phyloP scores from a whole-genome alignment of 805 yeast genomes.

The Ogataea corticis region DNA sequence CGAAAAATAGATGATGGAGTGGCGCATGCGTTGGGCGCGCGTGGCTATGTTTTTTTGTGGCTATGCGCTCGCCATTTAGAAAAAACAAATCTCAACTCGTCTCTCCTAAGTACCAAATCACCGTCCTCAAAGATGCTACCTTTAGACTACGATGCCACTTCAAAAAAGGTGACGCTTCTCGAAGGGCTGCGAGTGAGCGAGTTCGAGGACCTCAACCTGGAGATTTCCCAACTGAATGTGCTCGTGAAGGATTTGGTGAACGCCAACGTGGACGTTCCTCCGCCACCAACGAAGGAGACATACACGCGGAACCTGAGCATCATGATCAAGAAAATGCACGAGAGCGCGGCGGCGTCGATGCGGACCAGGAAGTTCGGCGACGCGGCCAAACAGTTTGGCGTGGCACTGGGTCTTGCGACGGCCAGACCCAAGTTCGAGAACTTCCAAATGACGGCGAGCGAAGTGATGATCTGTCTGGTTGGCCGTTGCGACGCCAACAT shows the following conservation, averaged over 20 bases:
- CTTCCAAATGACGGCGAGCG: constrained; percentile 71
- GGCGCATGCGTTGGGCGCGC: too few species aligned
- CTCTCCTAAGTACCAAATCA: neutral
- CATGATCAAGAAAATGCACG: constrained; percentile 65
- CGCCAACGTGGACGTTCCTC: constrained; percentile 50
- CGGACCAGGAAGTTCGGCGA: constrained; percentile 55
- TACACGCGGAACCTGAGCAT: constrained; percentile 56
- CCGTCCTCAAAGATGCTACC: constrained; percentile 24
- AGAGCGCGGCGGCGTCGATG: constrained; percentile 59
- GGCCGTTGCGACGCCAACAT: constrained; percentile 71
- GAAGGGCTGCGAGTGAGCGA: constrained; percentile 23
- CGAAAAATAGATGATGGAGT: too few species aligned
- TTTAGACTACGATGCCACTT: constrained; percentile 31
- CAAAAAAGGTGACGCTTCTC: constrained; percentile 30
- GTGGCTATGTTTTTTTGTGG: neutral
- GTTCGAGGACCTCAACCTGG: constrained; percentile 28
- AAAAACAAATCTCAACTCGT: neutral
- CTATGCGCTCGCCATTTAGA: neutral
- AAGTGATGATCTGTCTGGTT: constrained; percentile 62
- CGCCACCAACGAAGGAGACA: constrained; percentile 52
- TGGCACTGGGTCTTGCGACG: constrained; percentile 67
- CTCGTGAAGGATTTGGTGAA: constrained; percentile 44
- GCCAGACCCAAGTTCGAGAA: constrained; percentile 74
- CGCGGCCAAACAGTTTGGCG: constrained; percentile 60
- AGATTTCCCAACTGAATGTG: constrained; percentile 36